Evolutionary conservation across 306 rosid species (phyloP), one percentile per base, ranked within the genome.

Genomic region (Lagenaria siceraria): DNA sequence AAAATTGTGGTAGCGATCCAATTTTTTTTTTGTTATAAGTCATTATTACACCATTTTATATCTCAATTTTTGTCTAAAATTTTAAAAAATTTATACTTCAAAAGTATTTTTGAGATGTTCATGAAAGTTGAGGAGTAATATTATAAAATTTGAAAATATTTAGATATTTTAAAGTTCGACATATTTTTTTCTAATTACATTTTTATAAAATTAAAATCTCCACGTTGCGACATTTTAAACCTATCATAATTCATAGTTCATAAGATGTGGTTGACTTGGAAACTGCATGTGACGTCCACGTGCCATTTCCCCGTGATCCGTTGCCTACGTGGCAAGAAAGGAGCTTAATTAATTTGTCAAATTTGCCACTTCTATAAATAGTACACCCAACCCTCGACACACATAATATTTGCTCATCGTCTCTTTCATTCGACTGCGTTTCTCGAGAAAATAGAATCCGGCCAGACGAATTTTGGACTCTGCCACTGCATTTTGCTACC

Each of bases 321-420:
- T 72, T 72, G 76, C 76, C 31, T 72, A 27, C 76, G 59, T 72
- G 76, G 76, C 76, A 48, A 6, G 1, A 53, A 22, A 24, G 35
- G 10, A 43, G 54, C 35, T 14, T 61, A 61, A 14, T 29, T 29
- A 61, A 61, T 14, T 61, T 17, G 21, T 17, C 15, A 51, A 70
- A 70, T 43, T 22, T 46, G 75, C 38, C 56, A 21, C 36, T 14
- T 70, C 17, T 22, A 43, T 43, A 70, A 14, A 46, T 11, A 0
- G 38, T 18, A 18, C 10, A 17, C 21, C 40, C 29, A 38, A 65
- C 73, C 51, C 51, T 12, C 8, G 24, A 46, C 10, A 13, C 55
- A 3, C 14, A 3, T 8, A 8, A 35, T 8, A 17, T 31, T 31
- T 7, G 27, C n/a, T 22, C 24, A 19, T 24, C 53, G 38, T 43